phyloP scores from a whole-genome alignment of 768 basidiomycete species.

The Pluteus cervinus region DNA sequence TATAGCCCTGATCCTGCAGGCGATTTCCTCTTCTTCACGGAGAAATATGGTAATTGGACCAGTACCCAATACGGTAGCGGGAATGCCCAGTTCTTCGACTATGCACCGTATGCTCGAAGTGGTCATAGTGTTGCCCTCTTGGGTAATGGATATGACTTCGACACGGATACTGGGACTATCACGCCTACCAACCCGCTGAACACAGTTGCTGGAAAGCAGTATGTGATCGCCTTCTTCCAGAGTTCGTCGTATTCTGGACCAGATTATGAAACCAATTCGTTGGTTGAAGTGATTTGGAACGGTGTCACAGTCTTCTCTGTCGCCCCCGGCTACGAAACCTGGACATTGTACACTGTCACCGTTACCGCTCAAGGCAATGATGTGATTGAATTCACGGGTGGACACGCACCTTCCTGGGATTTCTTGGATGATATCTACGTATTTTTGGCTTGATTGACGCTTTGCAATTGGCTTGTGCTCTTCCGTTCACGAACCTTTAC shows the following conservation, averaged over 20 bases:
- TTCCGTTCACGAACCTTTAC: too few species aligned
- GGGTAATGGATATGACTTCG: conserved; percentile 33
- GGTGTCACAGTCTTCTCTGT: neutral
- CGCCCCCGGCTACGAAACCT: neutral
- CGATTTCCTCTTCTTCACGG: conserved; percentile 32
- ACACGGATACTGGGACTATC: conserved; percentile 31
- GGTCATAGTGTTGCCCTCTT: conserved; percentile 33
- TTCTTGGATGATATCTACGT: conserved; percentile 2
- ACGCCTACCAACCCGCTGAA: conserved; percentile 22
- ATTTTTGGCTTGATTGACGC: too few species aligned
- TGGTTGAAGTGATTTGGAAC: conserved; percentile 1
- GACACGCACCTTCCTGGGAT: neutral
- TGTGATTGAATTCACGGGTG: neutral
- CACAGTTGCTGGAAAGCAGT: conserved; percentile 29
- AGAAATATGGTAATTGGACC: conserved; percentile 28
- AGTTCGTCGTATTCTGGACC: too few species aligned
- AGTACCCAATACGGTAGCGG: conserved; percentile 24
- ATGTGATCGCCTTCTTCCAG: conserved; percentile 37
- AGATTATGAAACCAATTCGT: too few species aligned
- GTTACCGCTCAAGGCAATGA: conserved; percentile 4
- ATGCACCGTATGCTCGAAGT: conserved; percentile 36
- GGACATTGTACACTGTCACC: neutral
- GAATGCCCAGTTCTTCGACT: conserved; percentile 31
- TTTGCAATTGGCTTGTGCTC: too few species aligned
- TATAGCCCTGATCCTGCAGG: conserved; percentile 25